These are phyloP conservation scores for Cudoniella acicularis DNA, from an alignment of 495 filamentous ascomycete species.

Conservation along the genomic window DNA sequence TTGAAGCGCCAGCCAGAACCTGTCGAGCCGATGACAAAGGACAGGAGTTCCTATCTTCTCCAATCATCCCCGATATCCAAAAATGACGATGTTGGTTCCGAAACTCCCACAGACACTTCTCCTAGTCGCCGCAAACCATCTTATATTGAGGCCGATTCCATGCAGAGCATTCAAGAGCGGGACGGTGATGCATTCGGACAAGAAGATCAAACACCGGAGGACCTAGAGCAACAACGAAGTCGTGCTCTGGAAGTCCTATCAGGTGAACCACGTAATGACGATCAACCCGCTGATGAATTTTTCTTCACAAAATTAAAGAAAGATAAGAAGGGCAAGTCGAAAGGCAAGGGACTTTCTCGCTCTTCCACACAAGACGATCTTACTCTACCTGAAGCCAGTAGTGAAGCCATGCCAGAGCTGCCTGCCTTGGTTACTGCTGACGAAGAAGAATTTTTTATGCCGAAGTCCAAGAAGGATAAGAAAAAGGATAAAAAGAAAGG, in stretches of 20 bases:
- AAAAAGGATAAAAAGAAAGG: no score
- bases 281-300: constrained; percentile 9
- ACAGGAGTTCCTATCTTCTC: constrained; percentile 28
- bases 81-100: constrained; percentile 20
- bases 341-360: constrained; percentile 22
- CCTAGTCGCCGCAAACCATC: constrained; percentile 4
- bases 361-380: constrained; percentile 16
- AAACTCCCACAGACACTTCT: constrained; percentile 4
- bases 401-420: neutral
- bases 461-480: no score
- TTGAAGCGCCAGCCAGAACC: constrained; percentile 17
- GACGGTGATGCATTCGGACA: constrained; percentile 11
- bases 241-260: constrained; percentile 11
- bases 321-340: constrained; percentile 30
- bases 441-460: constrained; percentile 5
- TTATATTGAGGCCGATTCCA: neutral
- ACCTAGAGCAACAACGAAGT: constrained; percentile 7
- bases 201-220: neutral
- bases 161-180: constrained; percentile 19
- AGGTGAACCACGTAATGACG: neutral
- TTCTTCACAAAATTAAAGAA: constrained; percentile 24
- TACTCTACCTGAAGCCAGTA: constrained; percentile 8
- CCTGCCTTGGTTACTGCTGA: neutral
- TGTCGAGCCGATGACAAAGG: constrained; percentile 25
- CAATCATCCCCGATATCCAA: constrained; percentile 31